Base-by-base conservation (phyloP, 345 rosid genomes). In the Brassica rapa region DNA sequence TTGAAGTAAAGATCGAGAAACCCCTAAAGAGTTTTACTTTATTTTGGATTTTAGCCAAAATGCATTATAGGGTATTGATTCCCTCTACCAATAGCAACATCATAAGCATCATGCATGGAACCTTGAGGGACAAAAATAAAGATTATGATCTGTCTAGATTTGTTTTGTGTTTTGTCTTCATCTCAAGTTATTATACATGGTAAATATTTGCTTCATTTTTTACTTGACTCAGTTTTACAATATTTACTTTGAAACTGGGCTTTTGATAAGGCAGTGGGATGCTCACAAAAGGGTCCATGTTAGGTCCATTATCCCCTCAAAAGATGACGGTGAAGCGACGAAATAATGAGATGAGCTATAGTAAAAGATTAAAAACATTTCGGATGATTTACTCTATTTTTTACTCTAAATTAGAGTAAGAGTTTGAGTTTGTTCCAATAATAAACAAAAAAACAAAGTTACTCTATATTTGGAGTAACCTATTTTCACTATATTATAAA, bases 61-160 rank as follows among this genome's bases (percentile, higher is more conserved):
- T 43, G 7, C 16, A 32, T 3, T 12, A 73, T 60, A 59, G 59
- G 65, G 78, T 35, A 80, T 80, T 80, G 75, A 74, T 74, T 80
- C 71, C 32, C 63, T 69, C 21, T 75, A n/a, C 74, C 70, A 51
- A 68, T 74, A 64, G 79, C 63, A 39, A 70, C 71, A 80, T 70
- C 67, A 74, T 80, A 71, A 27, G 32, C 67, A 69, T 67, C 62
- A 69, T 80, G 66, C 75, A 74, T 75, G 21, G 80, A 75, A 41
- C 79, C 83, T 75, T 74, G 79, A 70, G 74, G 70, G 82, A 68
- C 78, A 73, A 39, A 68, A 73, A 49, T 23, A 35, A 68, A 68
- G 35, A 68, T 73, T 79, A 62, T 39, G 75, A 80, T 79, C 66
- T 68, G 65, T 68, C n/a, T 62, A 68, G 79, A 68, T 80, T 80